Base-by-base conservation (phyloP, 2,329 filamentous ascomycete genomes). In the Alternaria longipes region DNA sequence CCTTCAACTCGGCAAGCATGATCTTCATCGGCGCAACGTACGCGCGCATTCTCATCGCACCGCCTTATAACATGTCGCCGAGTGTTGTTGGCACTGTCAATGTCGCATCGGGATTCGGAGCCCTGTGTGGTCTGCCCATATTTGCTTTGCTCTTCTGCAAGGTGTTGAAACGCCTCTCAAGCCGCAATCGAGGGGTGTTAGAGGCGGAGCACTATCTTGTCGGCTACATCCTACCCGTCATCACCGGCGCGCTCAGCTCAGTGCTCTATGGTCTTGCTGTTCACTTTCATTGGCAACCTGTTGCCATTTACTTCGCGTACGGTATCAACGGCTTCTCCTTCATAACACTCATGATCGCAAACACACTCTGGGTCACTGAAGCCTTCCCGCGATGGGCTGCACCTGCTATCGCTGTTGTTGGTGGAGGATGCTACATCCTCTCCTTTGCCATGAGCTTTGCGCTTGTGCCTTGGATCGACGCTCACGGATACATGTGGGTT, bases 151-250 rank as follows among this genome's bases (percentile, higher is more conserved):
- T 8, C 16, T 70, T 14, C n/a, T 42, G 16, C 32, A 62, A 60
- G n/a, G 46, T 71, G 3, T 53, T 74, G 4, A 65, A 60, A 8
- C 59, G 59, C 8, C 64, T 77, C 1, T 59, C 69, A 8, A 63
- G 60, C 30, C 68, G 71, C 18, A 76, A 77, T 41, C 59, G 62
- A 14, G 74, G 74, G 14, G 67, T 75, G 1, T 65, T 66, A 1
- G 74, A 77, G 60, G 73, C 74, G 1, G 74, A 77, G 49, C 74
- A 77, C 49, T 74, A 72, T 32, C 71, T 77, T 24, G 47, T 77
- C 38, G 65, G 58, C 11, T 71, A 72, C 62, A 68, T 76, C 20
- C 49, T 72, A 1, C 72, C 74, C 4, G 67, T 76, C 24, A 12
- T 73, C 16, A 60, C 68, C 1, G 74, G 73, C 8, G 56, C 59